phyloP scores from a whole-genome alignment of 805 yeast genomes.

The Komagataella mondaviorum region DNA sequence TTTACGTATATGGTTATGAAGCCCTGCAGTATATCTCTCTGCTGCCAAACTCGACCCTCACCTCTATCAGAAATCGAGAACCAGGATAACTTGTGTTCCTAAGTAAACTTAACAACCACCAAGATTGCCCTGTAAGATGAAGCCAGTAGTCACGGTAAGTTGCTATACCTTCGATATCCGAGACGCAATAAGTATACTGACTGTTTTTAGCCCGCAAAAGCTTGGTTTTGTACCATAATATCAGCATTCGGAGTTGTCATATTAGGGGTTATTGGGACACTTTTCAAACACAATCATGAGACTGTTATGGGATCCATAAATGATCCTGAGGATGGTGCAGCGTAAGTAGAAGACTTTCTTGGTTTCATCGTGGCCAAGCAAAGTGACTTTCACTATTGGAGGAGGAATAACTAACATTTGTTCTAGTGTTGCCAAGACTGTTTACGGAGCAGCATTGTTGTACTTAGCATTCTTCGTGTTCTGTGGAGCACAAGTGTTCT shows the following conservation, averaged over 20 bases:
- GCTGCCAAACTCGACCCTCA: neutral
- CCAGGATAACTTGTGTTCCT: neutral
- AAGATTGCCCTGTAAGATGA: neutral
- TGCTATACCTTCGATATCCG: neutral
- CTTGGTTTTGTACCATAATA: constrained; percentile 90
- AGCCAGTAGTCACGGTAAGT: neutral
- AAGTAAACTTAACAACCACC: neutral
- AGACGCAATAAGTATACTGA: neutral
- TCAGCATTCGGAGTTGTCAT: constrained; percentile 90
- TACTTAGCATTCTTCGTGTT: constrained; percentile 71
- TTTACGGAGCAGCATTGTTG: constrained; percentile 79
- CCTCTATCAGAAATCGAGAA: neutral
- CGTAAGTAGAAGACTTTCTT: constrained; percentile 23
- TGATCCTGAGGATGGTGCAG: constrained; percentile 89
- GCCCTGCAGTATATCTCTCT: neutral
- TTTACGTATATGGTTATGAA: neutral
- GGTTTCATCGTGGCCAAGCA: neutral
- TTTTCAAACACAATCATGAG: constrained; percentile 75
- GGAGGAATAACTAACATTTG: constrained; percentile 1
- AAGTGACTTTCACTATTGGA: neutral
- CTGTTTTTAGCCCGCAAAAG: constrained; percentile 51
- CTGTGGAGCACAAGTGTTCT: constrained; percentile 76
- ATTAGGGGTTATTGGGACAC: constrained; percentile 68
- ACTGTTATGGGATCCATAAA: constrained; percentile 83
- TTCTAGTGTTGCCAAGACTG: constrained; percentile 68